A percentile compares a stretch with the other conserved stretches of the same genome.
These are phyloP conservation scores for Acacia melanoxylon DNA, from an alignment of 306 rosid genomes.

Conservation along the genomic window DNA sequence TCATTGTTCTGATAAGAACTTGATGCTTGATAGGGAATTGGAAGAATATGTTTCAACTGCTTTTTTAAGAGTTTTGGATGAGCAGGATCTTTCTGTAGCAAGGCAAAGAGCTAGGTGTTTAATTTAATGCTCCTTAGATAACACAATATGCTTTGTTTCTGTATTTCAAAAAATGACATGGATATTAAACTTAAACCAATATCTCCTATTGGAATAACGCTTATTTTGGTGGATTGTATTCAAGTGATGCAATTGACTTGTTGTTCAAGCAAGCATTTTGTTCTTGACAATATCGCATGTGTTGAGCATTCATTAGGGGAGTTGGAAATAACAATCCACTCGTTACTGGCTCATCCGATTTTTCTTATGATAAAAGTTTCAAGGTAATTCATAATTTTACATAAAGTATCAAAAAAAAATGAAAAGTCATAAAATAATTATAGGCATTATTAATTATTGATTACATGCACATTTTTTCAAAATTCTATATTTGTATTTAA, in stretches of 20 bases:
- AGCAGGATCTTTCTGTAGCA: too few relatives aligned
- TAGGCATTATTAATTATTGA: too few relatives aligned
- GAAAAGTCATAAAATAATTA: neutral
- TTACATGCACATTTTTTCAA: neutral
- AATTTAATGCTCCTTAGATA: neutral
- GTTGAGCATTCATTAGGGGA: too few relatives aligned
- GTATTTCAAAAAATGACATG: neutral
- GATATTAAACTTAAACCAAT: neutral
- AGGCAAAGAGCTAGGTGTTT: neutral
- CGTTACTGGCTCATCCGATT: too few relatives aligned
- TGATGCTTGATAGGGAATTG: neutral
- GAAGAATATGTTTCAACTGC: neutral
- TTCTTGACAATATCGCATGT: too few relatives aligned
- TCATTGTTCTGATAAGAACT: neutral
- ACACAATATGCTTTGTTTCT: neutral
- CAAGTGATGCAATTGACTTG: neutral
- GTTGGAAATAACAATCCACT: neutral
- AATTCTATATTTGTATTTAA: too few relatives aligned
- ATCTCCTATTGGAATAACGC: neutral
- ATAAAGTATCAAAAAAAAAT: neutral
- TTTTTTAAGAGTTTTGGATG: too few relatives aligned
- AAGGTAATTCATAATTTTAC: neutral
- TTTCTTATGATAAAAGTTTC: too few relatives aligned
- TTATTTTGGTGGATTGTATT: neutral
- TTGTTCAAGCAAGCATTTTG: too few relatives aligned